phyloP scores from a whole-genome alignment of 495 filamentous ascomycete genomes.

The Glarea lozoyensis region DNA sequence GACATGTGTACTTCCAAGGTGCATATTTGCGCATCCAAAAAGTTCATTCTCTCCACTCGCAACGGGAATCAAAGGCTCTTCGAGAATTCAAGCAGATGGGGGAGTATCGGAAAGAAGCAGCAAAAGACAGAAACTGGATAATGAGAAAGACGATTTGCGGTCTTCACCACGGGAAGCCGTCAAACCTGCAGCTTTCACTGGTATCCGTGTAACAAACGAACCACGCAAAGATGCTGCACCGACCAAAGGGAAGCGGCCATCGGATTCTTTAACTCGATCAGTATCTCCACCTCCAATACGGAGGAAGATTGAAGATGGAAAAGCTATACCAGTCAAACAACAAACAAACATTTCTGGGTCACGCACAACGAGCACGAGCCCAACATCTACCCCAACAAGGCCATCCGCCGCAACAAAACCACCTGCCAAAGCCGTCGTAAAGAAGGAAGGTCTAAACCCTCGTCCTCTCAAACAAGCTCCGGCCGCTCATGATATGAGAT shows the following conservation, averaged over 20 bases:
- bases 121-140: conserved; percentile 14
- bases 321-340: not conserved
- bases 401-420: conserved; percentile 7
- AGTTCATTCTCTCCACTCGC: not conserved
- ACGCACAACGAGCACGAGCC: not conserved
- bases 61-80: not conserved
- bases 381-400: conserved; percentile 2
- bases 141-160: not conserved
- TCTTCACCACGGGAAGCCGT: no score
- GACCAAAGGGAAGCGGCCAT: not conserved
- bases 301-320: conserved; percentile 1
- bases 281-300: conserved; percentile 37
- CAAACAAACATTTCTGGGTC: not conserved
- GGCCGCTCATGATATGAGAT: conserved; percentile 56
- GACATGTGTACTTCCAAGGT: conserved; percentile 16
- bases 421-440: conserved; percentile 3
- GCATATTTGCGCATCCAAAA: conserved; percentile 18
- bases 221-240: no score
- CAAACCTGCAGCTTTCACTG: no score
- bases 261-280: conserved; percentile 10
- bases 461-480: conserved; percentile 67
- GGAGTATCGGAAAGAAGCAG: conserved; percentile 6
- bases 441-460: conserved; percentile 60
- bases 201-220: no score
- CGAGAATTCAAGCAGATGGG: not conserved